Conservation (phyloP, 2,329 filamentous ascomycete species). For the Alternaria brassicae region DNA sequence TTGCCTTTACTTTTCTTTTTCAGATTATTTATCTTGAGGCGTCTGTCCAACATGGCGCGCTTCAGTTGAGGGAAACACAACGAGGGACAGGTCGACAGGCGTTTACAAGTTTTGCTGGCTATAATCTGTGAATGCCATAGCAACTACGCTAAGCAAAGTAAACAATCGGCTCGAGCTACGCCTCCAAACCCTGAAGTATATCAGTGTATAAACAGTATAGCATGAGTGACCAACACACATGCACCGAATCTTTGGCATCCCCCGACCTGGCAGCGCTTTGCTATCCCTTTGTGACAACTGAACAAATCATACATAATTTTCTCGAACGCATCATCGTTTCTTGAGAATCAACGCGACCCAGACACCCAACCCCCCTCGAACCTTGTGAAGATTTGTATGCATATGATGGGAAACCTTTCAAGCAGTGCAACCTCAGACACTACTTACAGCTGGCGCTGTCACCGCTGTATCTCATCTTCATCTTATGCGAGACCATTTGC, state of each 20-base stretch:
- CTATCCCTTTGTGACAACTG: background rate
- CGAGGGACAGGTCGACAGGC: background rate
- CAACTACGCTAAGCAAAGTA: background rate
- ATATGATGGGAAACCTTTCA: constrained; percentile 1
- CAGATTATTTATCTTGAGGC: background rate
- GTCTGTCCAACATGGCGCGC: background rate
- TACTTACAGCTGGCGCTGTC: constrained; percentile 9
- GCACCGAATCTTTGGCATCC: background rate
- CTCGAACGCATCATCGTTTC: background rate
- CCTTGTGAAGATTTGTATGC: background rate
- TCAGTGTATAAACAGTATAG: background rate
- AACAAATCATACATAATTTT: background rate
- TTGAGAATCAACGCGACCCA: background rate
- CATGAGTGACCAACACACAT: background rate
- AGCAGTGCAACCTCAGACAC: background rate
- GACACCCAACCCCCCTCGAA: background rate
- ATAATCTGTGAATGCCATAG: background rate
- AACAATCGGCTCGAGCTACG: background rate
- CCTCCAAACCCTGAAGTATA: background rate
- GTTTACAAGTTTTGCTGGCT: background rate
- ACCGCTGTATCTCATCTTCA: background rate
- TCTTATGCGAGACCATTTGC: background rate
- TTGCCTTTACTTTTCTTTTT: background rate
- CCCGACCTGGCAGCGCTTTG: background rate
- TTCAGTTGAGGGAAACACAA: background rate